Conservation (phyloP, 148 eudicot genomes). For the Fagopyrum homotropicum region DNA sequence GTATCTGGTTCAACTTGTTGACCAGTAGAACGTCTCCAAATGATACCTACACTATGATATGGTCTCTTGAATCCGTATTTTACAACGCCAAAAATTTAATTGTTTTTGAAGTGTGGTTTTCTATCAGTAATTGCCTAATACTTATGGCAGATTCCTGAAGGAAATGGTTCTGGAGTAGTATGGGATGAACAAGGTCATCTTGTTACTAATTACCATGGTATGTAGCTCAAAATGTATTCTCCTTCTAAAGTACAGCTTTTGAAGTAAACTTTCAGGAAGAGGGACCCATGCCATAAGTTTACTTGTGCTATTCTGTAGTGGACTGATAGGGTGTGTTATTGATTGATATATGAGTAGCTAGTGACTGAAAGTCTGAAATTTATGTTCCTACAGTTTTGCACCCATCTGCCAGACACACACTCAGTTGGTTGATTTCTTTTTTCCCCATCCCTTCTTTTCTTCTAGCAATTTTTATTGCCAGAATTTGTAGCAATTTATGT, state of each 20-base stretch:
- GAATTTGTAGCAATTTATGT: not conserved
- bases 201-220: constrained; percentile 97
- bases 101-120: not conserved
- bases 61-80: not conserved
- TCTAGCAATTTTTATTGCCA: not conserved
- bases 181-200: constrained; percentile 92
- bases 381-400: not conserved
- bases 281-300: not conserved
- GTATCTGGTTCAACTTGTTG: not conserved
- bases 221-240: constrained; percentile 7
- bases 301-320: not conserved
- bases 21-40: not conserved
- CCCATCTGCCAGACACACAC: too few relatives aligned
- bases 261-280: not conserved
- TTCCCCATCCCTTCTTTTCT: not conserved
- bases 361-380: not conserved
- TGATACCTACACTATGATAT: not conserved
- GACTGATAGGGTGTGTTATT: not conserved
- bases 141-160: constrained; percentile 76
- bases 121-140: not conserved
- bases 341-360: not conserved
- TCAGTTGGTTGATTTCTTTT: not conserved
- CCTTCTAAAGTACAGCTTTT: not conserved
- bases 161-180: constrained; percentile 95
- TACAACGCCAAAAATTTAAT: constrained; percentile 12